A percentile compares a stretch with the other conserved stretches of the same genome.
Evolutionary conservation across 129 eudicot species (phyloP).

Genomic region (Rutidosis leptorrhynchoides): DNA sequence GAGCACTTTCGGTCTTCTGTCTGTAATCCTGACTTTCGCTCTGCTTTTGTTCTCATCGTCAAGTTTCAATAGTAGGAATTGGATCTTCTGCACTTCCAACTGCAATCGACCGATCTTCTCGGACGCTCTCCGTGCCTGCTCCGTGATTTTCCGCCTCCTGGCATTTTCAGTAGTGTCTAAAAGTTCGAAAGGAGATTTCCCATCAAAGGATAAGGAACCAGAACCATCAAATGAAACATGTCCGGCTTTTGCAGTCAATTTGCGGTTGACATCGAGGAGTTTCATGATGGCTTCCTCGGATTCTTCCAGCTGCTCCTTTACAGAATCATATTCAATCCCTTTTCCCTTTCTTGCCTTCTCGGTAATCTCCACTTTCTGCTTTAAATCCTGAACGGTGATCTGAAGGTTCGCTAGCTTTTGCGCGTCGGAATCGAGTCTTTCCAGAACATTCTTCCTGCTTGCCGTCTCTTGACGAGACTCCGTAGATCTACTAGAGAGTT

Average conservation of each 20-base stretch:
- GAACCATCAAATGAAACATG: conserved; percentile 48
- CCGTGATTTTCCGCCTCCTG: conserved; percentile 52
- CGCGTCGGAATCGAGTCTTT: conserved; percentile 71
- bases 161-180: conserved; percentile 37
- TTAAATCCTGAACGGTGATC: conserved; percentile 71
- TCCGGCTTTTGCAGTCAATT: conserved; percentile 50
- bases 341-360: conserved; percentile 53
- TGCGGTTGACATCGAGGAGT: conserved; percentile 54
- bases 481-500: conserved; percentile 45
- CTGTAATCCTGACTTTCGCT: conserved; percentile 30
- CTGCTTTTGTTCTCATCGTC: conserved; percentile 50
- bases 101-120: conserved; percentile 81
- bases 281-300: conserved; percentile 55
- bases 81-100: conserved; percentile 72
- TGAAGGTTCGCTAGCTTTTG: conserved; percentile 73
- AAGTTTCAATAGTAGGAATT: conserved; percentile 61
- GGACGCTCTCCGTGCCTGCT: conserved; percentile 66
- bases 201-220: conserved; percentile 3
- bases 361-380: conserved; percentile 48
- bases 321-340: conserved; percentile 44
- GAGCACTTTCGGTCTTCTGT: conserved; percentile 43
- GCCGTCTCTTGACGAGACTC: conserved; percentile 33
- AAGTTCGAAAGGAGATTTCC: conserved; percentile 10
- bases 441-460: conserved; percentile 53
- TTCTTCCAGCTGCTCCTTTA: conserved; percentile 63